Conservation (phyloP, 139 green algal genomes). For the Coccomyxa sp. region DNA sequence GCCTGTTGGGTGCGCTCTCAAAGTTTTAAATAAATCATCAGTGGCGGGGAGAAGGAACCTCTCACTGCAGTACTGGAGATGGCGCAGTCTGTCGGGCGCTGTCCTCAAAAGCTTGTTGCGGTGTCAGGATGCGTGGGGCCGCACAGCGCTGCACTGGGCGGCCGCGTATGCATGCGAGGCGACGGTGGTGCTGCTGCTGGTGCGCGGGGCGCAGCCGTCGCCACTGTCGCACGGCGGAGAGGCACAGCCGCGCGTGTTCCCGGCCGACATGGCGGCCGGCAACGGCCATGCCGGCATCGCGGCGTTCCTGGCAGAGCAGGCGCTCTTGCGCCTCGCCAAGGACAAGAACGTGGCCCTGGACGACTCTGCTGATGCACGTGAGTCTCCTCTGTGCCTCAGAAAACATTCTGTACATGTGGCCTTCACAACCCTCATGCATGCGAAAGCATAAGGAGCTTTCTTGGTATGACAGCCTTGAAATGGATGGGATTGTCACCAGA, state of each 20-base stretch:
- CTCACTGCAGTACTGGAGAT: too few species aligned
- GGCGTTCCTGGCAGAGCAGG: constrained; percentile 1
- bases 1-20: too few species aligned
- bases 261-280: constrained; percentile 7
- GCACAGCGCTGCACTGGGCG: constrained; percentile 11
- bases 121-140: constrained; percentile 8
- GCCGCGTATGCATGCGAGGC: constrained; percentile 6
- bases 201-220: background rate
- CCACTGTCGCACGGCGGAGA: background rate
- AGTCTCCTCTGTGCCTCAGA: background rate
- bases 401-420: too few species aligned
- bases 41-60: too few species aligned
- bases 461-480: too few species aligned
- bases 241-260: background rate
- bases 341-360: background rate
- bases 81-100: background rate
- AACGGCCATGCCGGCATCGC: constrained; percentile 5
- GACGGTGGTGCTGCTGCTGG: constrained; percentile 7
- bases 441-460: too few species aligned
- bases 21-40: too few species aligned
- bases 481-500: too few species aligned
- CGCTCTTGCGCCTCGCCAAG: background rate
- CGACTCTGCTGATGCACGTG: background rate
- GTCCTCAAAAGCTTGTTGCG: background rate
- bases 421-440: too few species aligned